phyloP scores from a whole-genome alignment of 73 alveolate genomes.

The Stentor coeruleus region DNA sequence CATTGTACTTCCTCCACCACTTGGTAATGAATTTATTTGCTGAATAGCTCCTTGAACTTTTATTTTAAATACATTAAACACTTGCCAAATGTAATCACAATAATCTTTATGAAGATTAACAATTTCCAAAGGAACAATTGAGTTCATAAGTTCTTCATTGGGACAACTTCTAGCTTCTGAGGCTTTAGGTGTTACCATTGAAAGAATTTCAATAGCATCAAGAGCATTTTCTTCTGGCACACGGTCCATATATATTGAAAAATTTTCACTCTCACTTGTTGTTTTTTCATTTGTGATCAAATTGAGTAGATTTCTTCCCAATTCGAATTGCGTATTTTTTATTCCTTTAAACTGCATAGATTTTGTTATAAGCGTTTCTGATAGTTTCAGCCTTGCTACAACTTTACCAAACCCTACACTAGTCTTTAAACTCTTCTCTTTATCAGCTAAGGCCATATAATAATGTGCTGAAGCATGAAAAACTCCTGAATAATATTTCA shows the following conservation, averaged over 20 bases:
- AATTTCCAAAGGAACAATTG: background rate
- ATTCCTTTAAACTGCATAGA: constrained; percentile 10
- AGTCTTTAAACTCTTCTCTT: background rate
- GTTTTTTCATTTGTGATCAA: constrained; percentile 4
- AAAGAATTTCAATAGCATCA: background rate
- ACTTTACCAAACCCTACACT: constrained; percentile 3
- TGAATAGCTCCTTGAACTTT: background rate
- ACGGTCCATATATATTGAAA: background rate
- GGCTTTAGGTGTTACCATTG: background rate
- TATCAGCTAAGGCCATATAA: background rate
- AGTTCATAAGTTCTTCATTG: background rate
- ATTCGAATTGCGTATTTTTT: background rate
- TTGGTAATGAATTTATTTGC: too few relatives aligned
- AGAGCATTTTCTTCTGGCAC: background rate
- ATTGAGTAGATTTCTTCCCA: background rate
- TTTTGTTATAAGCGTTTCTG: background rate
- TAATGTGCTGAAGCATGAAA: background rate
- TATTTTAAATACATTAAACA: background rate
- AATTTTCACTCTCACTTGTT: background rate
- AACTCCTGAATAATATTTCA: background rate
- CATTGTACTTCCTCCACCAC: background rate
- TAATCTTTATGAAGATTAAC: background rate
- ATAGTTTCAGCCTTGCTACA: background rate
- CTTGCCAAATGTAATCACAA: background rate
- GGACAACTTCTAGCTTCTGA: background rate